Conservation (phyloP, 2,329 filamentous ascomycete genomes). For the Raffaelea arxii region DNA sequence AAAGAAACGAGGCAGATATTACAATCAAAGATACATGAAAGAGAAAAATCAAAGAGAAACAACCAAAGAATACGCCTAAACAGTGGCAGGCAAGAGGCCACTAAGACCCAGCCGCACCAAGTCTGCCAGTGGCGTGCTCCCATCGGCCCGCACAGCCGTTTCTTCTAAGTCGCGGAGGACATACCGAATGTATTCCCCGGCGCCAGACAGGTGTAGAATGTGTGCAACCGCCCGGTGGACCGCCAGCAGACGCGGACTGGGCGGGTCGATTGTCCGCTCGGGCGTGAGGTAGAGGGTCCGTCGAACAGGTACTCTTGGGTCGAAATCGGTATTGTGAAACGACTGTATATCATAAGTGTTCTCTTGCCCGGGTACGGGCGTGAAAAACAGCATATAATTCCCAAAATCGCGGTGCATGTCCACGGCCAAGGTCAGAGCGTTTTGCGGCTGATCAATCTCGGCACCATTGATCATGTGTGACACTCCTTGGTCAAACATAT, state of each 20-base stretch:
- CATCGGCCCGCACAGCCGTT: neutral
- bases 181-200: neutral
- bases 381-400: neutral
- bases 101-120: neutral
- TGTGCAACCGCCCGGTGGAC: neutral
- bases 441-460: neutral
- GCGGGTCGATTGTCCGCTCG: neutral
- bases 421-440: neutral
- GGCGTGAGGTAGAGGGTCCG: neutral
- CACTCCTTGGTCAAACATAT: constrained; percentile 5
- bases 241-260: neutral
- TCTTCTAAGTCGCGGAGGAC: neutral
- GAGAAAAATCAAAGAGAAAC: neutral
- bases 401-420: neutral
- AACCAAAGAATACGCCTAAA: neutral
- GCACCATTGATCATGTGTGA: neutral
- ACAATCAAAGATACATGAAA: too few relatives aligned
- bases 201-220: neutral
- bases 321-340: neutral
- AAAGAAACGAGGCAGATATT: too few relatives aligned
- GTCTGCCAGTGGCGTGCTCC: neutral
- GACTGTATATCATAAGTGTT: neutral
- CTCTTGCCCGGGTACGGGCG: neutral
- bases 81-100: neutral
- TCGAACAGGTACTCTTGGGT: neutral